A percentile compares a stretch with the other conserved stretches of the same genome.
Evolutionary conservation across 768 basidiomycete species (phyloP).

Genomic region (Leucogyrophana mollusca): DNA sequence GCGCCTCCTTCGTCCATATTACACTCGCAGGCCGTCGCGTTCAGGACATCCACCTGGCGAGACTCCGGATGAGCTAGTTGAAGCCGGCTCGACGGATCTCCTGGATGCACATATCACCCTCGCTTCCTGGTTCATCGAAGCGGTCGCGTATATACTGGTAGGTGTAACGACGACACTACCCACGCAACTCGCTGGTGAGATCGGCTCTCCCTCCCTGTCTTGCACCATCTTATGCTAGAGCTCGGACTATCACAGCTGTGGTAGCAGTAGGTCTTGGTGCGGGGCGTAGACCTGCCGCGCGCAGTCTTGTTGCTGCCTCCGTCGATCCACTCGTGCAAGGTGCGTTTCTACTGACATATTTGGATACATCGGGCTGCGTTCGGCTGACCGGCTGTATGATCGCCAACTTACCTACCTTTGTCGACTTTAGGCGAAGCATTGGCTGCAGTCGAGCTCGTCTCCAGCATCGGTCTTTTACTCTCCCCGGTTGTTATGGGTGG

Average conservation of each 20-base stretch:
- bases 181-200: conserved; percentile 16
- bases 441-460: conserved; percentile 27
- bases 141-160: conserved; percentile 12
- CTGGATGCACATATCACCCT: conserved; percentile 28
- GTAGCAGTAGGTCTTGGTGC: conserved; percentile 12
- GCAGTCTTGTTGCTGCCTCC: conserved; percentile 25
- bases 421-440: conserved; percentile 21
- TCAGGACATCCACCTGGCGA: neutral
- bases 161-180: conserved; percentile 7
- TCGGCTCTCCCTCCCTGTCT: too few species aligned
- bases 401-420: neutral
- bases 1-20: conserved; percentile 25
- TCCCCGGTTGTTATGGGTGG: conserved; percentile 31
- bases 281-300: conserved; percentile 16
- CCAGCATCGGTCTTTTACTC: conserved; percentile 15
- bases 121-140: conserved; percentile 15
- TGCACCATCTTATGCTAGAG: too few species aligned
- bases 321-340: conserved; percentile 27
- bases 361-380: too few species aligned
- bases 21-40: conserved; percentile 5
- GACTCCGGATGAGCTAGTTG: neutral
- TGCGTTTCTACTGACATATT: too few species aligned
- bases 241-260: conserved; percentile 17
- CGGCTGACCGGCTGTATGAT: too few species aligned
- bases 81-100: conserved; percentile 18